These are phyloP conservation scores for Saccharomyces hybrid DNA, from an alignment of 1,139 yeast species.

Conservation along the genomic window DNA sequence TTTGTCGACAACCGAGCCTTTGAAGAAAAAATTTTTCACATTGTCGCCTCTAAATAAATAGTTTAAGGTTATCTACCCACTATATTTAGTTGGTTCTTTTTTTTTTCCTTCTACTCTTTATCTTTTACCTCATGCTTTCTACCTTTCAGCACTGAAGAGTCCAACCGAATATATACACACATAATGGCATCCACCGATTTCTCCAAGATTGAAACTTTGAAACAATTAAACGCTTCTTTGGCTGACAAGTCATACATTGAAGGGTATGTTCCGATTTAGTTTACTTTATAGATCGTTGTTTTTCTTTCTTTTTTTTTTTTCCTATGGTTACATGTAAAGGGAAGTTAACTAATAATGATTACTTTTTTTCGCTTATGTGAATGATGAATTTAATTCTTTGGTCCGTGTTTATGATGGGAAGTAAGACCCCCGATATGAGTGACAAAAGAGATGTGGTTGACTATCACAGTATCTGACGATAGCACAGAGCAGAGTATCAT, in stretches of 20 bases:
- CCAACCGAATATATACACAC: conserved; percentile 2
- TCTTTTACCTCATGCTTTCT: not conserved
- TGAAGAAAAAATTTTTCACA: not conserved
- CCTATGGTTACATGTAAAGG: not conserved
- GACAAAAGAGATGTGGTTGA: conserved; percentile 26
- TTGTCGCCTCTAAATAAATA: not conserved
- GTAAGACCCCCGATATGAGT: conserved; percentile 92
- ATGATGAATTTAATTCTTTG: conserved; percentile 67
- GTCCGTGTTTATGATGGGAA: conserved; percentile 97
- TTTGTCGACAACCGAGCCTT: not conserved
- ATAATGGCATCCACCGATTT: conserved; percentile 70
- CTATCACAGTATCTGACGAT: conserved; percentile 16
- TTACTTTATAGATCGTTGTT: not conserved
- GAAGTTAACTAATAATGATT: not conserved
- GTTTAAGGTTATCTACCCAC: not conserved
- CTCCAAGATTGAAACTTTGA: conserved; percentile 72
- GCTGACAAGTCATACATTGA: conserved; percentile 89
- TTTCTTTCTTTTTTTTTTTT: conserved; percentile 3
- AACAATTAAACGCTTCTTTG: conserved; percentile 79
- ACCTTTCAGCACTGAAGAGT: conserved; percentile 3
- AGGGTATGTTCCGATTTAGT: conserved; percentile 55
- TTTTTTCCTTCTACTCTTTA: not conserved
- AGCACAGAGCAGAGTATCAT: not conserved
- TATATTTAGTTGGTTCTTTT: not conserved
- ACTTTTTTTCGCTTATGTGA: conserved; percentile 4